These are phyloP conservation scores for Aspergillus viridinutans DNA, from an alignment of 2,329 filamentous ascomycete species.

Conservation along the genomic window DNA sequence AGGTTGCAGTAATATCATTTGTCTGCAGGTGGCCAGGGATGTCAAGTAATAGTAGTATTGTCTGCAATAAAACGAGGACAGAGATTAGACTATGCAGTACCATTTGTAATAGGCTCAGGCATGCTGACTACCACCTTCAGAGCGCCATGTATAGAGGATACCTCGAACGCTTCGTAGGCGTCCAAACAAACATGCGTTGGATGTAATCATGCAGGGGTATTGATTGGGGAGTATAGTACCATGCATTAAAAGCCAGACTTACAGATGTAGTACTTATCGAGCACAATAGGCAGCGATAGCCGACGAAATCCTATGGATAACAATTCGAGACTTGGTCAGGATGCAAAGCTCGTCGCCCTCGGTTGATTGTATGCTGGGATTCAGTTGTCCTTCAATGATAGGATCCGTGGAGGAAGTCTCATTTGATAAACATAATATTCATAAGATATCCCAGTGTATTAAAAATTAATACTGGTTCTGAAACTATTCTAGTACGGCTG, in stretches of 20 bases:
- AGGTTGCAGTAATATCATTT: too few species aligned
- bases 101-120: neutral
- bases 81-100: neutral
- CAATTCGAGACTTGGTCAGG: neutral
- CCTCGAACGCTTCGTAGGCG: slow-evolving; percentile 44
- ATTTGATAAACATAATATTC: neutral
- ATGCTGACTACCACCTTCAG: slow-evolving; percentile 43
- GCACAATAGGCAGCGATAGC: too few species aligned
- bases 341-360: too few species aligned
- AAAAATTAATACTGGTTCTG: too few species aligned
- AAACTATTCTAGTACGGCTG: neutral
- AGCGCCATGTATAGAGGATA: slow-evolving; percentile 39
- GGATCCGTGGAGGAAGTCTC: neutral
- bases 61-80: neutral
- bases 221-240: neutral
- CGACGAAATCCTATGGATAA: too few species aligned
- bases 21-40: too few species aligned
- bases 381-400: neutral
- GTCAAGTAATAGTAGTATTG: too few species aligned
- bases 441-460: neutral
- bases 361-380: too few species aligned
- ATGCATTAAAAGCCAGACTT: too few species aligned
- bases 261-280: too few species aligned
- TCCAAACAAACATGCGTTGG: slow-evolving; percentile 6
- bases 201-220: neutral